phyloP scores from a whole-genome alignment of 1,284 basidiomycete genomes.

The Cryptococcus jaspeensis region DNA sequence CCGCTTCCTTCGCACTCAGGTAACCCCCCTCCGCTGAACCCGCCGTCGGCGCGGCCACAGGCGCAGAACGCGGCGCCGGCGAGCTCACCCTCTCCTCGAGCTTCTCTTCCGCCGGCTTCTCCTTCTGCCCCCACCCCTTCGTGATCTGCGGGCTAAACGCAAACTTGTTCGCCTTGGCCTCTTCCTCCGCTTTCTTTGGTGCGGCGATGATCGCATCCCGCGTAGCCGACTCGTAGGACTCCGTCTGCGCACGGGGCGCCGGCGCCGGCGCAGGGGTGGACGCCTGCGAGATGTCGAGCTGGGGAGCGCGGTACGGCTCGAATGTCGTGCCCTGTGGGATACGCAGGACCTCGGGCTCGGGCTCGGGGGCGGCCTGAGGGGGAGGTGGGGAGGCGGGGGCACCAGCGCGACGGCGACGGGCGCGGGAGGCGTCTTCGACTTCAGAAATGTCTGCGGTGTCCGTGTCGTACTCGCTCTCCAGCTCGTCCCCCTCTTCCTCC shows the following conservation, averaged over 20 bases:
- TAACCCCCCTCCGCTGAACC: conserved; percentile 6
- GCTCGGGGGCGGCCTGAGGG: no score
- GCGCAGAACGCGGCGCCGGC: conserved; percentile 3
- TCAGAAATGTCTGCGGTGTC: neutral
- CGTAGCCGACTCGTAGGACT: conserved; percentile 14
- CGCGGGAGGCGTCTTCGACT: neutral
- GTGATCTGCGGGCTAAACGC: neutral
- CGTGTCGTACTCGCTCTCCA: neutral
- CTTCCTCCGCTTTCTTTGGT: conserved; percentile 3
- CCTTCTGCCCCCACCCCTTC: no score
- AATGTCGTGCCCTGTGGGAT: no score
- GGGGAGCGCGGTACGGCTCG: neutral
- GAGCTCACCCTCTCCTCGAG: neutral
- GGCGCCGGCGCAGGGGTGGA: neutral
- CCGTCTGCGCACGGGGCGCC: neutral
- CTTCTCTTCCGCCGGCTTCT: neutral
- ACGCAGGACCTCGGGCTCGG: no score
- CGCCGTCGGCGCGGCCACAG: conserved; percentile 4
- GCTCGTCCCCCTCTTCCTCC: neutral
- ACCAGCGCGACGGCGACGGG: no score
- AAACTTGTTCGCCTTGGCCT: neutral
- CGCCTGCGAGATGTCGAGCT: neutral
- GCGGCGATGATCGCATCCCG: conserved; percentile 10
- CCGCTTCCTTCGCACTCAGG: conserved; percentile 40
- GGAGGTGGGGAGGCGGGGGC: no score